Base-by-base conservation (phyloP, 208 protist genomes). In the Leishmania major region DNA sequence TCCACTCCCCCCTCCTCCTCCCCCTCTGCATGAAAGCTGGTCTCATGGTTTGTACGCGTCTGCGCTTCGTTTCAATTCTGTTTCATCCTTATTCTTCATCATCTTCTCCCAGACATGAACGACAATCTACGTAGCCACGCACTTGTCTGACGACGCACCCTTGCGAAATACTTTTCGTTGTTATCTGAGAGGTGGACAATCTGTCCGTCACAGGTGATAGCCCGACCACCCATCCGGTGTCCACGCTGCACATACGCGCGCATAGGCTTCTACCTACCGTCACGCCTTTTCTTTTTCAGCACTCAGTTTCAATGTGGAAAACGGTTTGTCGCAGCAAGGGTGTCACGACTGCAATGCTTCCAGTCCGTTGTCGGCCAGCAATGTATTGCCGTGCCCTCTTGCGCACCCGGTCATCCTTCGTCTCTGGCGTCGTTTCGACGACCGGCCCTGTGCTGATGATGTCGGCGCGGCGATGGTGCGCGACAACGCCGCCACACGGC, bases 401-500 rank as follows among this genome's bases (percentile, higher is more conserved):
- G 25, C 45, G 28, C 17, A 6, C 22, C 28, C 70, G 47, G n/a
- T 19, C 35, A 40, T 43, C 51, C 47, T 40, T 62, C 47, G 15
- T 47, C 55, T 69, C 31, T 40, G 53, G 57, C 31, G 40, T 40
- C 31, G 37, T 31, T 2, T 25, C 73, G n/a, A 22, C 25, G 73
- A 13, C 19, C 8, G 4, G 17, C 17, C 8, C 40, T 19, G 53
- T 64, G 75, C 15, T 31, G 57, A 1, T 51, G 19, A 31, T 69
- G 35, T 64, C 74, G 8, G 55, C 3, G 35, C 57, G 57, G 11
- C 75, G 75, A 19, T 78, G 75, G 75, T 67, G 57, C 53, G 49
- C 57, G 37, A 78, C 75, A 43, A 7, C 51, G 43, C 31, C 35
- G 53, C 45, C 28, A 37, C 35, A 31, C 67, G 51, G 69, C 40